Conservation (phyloP, 78 protist genomes). For the Dictyostelium firmibasis region DNA sequence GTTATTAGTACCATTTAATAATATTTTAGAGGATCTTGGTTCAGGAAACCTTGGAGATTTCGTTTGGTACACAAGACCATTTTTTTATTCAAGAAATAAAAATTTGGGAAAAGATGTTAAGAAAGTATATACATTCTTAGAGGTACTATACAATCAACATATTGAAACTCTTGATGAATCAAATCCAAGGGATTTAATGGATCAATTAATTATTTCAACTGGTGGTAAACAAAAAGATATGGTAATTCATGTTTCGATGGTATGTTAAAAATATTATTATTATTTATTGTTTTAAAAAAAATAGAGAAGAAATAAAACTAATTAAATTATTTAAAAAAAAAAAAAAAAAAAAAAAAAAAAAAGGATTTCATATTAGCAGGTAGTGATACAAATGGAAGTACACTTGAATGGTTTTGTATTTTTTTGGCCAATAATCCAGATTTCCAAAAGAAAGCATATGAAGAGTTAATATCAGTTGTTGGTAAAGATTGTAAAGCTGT, state of each 20-base stretch:
- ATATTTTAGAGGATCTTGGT: slow-evolving; percentile 18
- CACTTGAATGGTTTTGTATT: slow-evolving; percentile 33
- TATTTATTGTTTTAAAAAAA: too few species aligned
- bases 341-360: too few species aligned
- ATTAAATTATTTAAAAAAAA: too few species aligned
- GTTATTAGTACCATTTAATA: slow-evolving; percentile 7
- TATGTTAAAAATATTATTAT: neutral
- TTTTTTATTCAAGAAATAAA: neutral
- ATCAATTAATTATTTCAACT: slow-evolving; percentile 21
- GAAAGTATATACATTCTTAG: neutral
- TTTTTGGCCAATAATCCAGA: slow-evolving; percentile 25
- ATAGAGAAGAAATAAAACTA: too few species aligned
- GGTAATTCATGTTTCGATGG: slow-evolving; percentile 9
- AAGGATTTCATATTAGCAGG: slow-evolving; percentile 51
- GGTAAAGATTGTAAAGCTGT: slow-evolving; percentile 11
- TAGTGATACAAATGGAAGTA: slow-evolving; percentile 1
- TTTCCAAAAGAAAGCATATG: slow-evolving; percentile 21
- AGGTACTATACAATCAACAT: slow-evolving; percentile 45
- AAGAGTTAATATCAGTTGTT: slow-evolving; percentile 10
- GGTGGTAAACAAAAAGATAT: neutral
- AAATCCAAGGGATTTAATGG: slow-evolving; percentile 52
- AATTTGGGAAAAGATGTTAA: neutral
- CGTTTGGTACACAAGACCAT: neutral
- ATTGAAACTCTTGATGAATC: neutral
- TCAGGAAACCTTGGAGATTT: slow-evolving; percentile 14